phyloP scores from a whole-genome alignment of 495 filamentous ascomycete species.

The Podospora sp. region DNA sequence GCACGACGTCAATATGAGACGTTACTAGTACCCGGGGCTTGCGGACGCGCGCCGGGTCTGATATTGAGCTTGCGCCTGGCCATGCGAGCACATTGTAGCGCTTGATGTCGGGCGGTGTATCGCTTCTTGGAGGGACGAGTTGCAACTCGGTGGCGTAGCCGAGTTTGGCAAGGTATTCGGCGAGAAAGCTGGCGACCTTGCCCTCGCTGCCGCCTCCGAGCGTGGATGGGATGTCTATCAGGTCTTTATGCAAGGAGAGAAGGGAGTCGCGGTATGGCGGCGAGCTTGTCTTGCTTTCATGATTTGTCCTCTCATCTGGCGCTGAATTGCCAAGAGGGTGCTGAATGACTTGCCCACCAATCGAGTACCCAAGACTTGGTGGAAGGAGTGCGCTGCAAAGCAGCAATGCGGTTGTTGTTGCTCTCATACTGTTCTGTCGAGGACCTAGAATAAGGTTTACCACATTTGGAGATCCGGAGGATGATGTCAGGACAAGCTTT shows the following conservation, averaged over 20 bases:
- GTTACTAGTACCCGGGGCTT: slow-evolving; percentile 68
- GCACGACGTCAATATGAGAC: slow-evolving; percentile 73
- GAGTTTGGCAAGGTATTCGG: slow-evolving; percentile 58
- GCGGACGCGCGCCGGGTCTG: slow-evolving; percentile 37
- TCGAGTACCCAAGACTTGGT: background rate
- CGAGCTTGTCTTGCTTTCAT: background rate
- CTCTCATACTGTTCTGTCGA: slow-evolving; percentile 18
- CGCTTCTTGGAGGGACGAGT: slow-evolving; percentile 62
- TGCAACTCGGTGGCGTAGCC: slow-evolving; percentile 61
- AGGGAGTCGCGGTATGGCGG: slow-evolving; percentile 52
- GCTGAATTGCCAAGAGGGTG: background rate
- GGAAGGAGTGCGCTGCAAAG: slow-evolving; percentile 15
- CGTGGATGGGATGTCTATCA: slow-evolving; percentile 77
- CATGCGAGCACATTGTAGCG: slow-evolving; percentile 79
- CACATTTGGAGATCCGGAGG: background rate
- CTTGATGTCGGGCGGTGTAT: slow-evolving; percentile 40
- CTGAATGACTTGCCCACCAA: background rate
- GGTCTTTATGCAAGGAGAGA: slow-evolving; percentile 74
- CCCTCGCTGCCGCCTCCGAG: slow-evolving; percentile 71
- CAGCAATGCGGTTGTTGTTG: slow-evolving; percentile 16
- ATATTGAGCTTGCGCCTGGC: slow-evolving; percentile 40
- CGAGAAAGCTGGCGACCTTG: slow-evolving; percentile 67
- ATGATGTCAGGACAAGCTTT: slow-evolving; percentile 11
- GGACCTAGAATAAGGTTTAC: background rate
- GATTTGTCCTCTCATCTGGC: background rate